A percentile compares a stretch with the other conserved stretches of the same genome.
These are phyloP conservation scores for Botrytis tulipae DNA, from an alignment of 2,329 filamentous ascomycete genomes.

Conservation along the genomic window DNA sequence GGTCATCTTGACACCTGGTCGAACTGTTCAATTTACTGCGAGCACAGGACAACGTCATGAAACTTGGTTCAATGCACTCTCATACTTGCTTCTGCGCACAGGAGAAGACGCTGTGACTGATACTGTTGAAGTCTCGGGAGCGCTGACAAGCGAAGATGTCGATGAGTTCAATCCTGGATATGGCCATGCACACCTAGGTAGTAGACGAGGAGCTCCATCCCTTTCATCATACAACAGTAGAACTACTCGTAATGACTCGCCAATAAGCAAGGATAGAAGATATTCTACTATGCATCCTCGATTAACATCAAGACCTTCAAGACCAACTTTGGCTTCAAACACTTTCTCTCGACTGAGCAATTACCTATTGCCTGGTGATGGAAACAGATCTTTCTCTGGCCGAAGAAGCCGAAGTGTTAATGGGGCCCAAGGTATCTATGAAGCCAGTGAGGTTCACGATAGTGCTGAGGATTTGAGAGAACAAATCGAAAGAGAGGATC, in stretches of 20 bases:
- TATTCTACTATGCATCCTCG: constrained; percentile 25
- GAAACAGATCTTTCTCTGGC: constrained; percentile 49
- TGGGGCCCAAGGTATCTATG: constrained; percentile 48
- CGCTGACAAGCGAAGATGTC: constrained; percentile 59
- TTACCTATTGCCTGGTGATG: constrained; percentile 49
- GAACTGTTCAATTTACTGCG: constrained; percentile 90
- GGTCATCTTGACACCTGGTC: constrained; percentile 82
- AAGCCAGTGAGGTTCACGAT: constrained; percentile 61
- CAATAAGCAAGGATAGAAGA: constrained; percentile 40
- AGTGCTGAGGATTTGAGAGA: constrained; percentile 80
- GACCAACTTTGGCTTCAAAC: constrained; percentile 38
- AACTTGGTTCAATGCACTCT: constrained; percentile 97
- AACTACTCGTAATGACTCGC: constrained; percentile 64
- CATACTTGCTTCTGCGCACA: constrained; percentile 82
- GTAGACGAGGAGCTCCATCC: constrained; percentile 59
- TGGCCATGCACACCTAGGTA: constrained; percentile 36
- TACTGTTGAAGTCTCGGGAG: constrained; percentile 57
- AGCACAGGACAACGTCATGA: constrained; percentile 92
- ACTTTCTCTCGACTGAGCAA: constrained; percentile 60
- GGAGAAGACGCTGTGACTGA: constrained; percentile 58
- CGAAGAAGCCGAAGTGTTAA: constrained; percentile 51
- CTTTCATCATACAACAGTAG: constrained; percentile 79
- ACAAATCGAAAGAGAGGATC: constrained; percentile 75
- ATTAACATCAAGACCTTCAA: constrained; percentile 31
- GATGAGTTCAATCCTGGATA: constrained; percentile 76